Percentiles rank a stretch among this genome's conserved stretches.
Evolutionary conservation across 768 basidiomycete genomes (phyloP).

Genomic region (Hericium rajendrae): DNA sequence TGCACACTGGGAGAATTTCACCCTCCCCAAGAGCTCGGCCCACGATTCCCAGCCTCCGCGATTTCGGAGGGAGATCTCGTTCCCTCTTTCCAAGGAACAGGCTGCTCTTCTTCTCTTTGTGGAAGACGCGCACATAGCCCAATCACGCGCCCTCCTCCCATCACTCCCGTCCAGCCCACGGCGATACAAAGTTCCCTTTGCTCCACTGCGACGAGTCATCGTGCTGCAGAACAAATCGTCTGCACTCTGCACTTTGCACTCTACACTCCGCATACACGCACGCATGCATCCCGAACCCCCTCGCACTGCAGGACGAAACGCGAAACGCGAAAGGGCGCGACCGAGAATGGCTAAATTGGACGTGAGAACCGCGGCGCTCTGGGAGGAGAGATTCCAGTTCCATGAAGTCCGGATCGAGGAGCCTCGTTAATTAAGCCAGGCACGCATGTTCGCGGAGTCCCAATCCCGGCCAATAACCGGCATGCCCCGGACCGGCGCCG

Average conservation of each 20-base stretch:
- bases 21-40: too few species aligned
- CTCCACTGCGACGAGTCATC: not conserved
- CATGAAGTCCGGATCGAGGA: constrained; percentile 14
- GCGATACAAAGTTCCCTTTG: too few species aligned
- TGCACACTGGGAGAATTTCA: too few species aligned
- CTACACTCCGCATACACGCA: not conserved
- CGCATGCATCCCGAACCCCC: not conserved
- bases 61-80: too few species aligned
- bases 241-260: not conserved
- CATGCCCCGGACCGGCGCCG: constrained; percentile 2
- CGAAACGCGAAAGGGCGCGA: not conserved
- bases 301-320: too few species aligned
- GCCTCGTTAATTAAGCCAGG: constrained; percentile 16
- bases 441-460: constrained; percentile 7
- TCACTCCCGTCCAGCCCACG: too few species aligned
- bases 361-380: constrained; percentile 5
- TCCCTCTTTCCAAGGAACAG: too few species aligned
- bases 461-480: constrained; percentile 9
- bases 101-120: too few species aligned
- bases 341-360: constrained; percentile 15
- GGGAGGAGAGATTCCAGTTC: constrained; percentile 2
- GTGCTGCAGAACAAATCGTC: not conserved
- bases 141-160: too few species aligned
- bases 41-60: too few species aligned
- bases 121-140: too few species aligned